These are phyloP conservation scores for Talaromyces wortmannii DNA, from an alignment of 495 filamentous ascomycete genomes.

Conservation along the genomic window DNA sequence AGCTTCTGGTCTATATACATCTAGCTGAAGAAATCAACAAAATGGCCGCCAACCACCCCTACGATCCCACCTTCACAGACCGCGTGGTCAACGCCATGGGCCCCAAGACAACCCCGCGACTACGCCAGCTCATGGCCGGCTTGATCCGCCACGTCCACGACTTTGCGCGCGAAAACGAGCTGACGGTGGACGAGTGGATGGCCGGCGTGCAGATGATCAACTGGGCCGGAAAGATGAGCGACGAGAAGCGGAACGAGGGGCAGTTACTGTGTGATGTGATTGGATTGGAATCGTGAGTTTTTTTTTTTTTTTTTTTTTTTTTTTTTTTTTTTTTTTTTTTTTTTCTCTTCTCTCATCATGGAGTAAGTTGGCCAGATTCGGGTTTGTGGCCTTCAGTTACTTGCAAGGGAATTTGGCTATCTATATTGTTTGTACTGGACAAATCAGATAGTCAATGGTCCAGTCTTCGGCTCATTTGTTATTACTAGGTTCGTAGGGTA, in stretches of 20 bases:
- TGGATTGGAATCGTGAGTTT: constrained; percentile 75
- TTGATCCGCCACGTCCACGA: constrained; percentile 75
- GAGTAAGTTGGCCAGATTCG: background rate
- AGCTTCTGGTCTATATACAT: background rate
- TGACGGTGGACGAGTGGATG: constrained; percentile 78
- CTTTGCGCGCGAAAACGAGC: constrained; percentile 75
- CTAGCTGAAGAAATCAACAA: constrained; percentile 3
- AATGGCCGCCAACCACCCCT: constrained; percentile 35
- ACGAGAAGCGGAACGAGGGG: constrained; percentile 62
- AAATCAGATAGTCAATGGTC: background rate
- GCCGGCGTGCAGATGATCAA: constrained; percentile 59
- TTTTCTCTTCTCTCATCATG: background rate
- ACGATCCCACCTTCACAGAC: constrained; percentile 73
- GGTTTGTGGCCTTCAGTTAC: background rate
- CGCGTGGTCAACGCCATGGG: constrained; percentile 70
- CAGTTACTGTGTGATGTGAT: constrained; percentile 75
- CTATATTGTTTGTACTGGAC: background rate
- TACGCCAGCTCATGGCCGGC: constrained; percentile 55
- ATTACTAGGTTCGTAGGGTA: background rate
- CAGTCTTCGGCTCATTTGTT: background rate
- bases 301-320: background rate
- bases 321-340: background rate
- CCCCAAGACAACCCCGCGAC: constrained; percentile 61
- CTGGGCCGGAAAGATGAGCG: constrained; percentile 47
- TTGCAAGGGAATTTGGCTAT: background rate